Evolutionary conservation across 768 basidiomycete genomes (phyloP).

Genomic region (Lepiota brunneoincarnata): DNA sequence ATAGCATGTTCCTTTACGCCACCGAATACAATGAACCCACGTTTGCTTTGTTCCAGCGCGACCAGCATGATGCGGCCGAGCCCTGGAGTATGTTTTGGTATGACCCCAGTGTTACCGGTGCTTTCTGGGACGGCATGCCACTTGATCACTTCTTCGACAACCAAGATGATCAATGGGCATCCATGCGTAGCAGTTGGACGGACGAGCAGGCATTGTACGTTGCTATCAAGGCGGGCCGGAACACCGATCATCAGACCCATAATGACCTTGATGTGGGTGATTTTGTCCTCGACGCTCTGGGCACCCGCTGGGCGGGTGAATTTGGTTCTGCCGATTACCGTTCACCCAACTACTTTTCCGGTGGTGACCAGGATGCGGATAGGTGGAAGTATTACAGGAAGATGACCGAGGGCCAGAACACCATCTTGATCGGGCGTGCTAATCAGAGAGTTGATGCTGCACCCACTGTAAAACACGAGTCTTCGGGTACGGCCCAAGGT

Average conservation of each 20-base stretch:
- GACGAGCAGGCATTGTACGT: constrained; percentile 79
- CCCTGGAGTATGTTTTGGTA: constrained; percentile 95
- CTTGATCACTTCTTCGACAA: constrained; percentile 85
- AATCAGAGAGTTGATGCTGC: constrained; percentile 81
- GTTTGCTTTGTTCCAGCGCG: constrained; percentile 89
- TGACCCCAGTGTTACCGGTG: constrained; percentile 75
- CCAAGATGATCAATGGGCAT: constrained; percentile 75
- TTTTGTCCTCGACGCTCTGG: constrained; percentile 93
- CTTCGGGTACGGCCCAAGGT: constrained; percentile 66
- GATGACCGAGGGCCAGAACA: constrained; percentile 97
- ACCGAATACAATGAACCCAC: constrained; percentile 63
- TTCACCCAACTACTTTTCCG: constrained; percentile 73
- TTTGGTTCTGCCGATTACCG: constrained; percentile 85
- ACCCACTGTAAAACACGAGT: constrained; percentile 54
- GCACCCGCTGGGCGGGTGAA: constrained; percentile 93
- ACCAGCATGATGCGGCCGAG: constrained; percentile 77
- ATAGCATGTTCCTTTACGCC: constrained; percentile 79
- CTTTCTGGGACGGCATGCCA: constrained; percentile 86
- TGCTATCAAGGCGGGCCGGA: constrained; percentile 83
- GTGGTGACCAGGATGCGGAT: constrained; percentile 60
- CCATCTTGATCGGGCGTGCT: constrained; percentile 65
- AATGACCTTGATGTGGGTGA: constrained; percentile 94
- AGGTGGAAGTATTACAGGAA: constrained; percentile 96
- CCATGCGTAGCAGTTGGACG: constrained; percentile 93
- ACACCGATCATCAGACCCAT: constrained; percentile 87